Evolutionary conservation across 371 early-diverging fungal genomes (phyloP).

Genomic region (Dichotomocladium elegans): DNA sequence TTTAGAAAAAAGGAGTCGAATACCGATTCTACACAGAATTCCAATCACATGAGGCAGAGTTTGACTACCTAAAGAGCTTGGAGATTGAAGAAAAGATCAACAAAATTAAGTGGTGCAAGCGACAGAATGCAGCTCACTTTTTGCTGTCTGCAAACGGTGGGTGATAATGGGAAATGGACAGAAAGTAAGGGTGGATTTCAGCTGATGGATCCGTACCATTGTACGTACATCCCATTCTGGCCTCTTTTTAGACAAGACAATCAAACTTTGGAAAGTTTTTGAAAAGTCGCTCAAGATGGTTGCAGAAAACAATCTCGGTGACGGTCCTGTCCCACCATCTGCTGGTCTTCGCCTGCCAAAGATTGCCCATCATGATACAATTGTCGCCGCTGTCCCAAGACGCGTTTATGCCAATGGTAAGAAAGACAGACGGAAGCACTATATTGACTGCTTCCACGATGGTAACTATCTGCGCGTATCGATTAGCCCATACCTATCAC

Average conservation of each 20-base stretch:
- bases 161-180: no score
- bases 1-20: conserved; percentile 88
- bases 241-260: conserved; percentile 72
- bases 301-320: conserved; percentile 68
- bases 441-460: neutral
- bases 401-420: conserved; percentile 76
- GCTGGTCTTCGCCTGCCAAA: conserved; percentile 65
- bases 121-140: conserved; percentile 84
- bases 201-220: neutral
- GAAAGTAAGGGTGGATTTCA: no score
- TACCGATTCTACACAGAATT: conserved; percentile 93
- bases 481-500: conserved; percentile 86
- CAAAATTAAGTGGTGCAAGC: conserved; percentile 86
- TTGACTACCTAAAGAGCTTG: conserved; percentile 94
- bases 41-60: conserved; percentile 94
- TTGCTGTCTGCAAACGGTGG: conserved; percentile 88
- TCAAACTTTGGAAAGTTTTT: conserved; percentile 93
- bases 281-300: conserved; percentile 83
- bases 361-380: conserved; percentile 75
- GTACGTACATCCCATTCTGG: neutral
- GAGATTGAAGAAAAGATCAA: conserved; percentile 97
- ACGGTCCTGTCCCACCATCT: conserved; percentile 32
- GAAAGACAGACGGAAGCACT: neutral
- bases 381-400: conserved; percentile 81
- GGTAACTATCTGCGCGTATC: neutral